A percentile compares a stretch with the other conserved stretches of the same genome.
Conservation (phyloP, 352 stramenopile genomes). For the Aphanomyces astaci region DNA sequence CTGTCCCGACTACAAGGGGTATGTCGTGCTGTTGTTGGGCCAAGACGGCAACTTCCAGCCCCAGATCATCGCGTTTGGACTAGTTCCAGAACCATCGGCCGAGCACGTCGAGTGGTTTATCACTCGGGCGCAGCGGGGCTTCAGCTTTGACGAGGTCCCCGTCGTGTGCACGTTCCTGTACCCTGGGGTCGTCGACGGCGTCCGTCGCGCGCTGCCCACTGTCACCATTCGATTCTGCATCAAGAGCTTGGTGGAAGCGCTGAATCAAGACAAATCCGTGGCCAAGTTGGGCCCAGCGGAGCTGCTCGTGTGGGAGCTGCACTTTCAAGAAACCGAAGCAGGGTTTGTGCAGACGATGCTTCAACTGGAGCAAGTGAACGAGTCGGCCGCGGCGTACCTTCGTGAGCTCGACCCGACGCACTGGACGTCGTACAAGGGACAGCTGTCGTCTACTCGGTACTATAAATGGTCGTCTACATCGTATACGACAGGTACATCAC, state of each 20-base stretch:
- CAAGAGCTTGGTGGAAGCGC: conserved; percentile 53
- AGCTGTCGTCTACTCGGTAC: conserved; percentile 37
- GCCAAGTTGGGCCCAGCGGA: conserved; percentile 48
- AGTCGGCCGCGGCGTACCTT: conserved; percentile 45
- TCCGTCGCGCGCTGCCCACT: conserved; percentile 41
- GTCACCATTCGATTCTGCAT: conserved; percentile 70
- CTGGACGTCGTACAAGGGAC: conserved; percentile 57
- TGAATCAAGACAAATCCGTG: conserved; percentile 70
- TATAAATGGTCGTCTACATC: conserved; percentile 65
- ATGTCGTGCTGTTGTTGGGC: conserved; percentile 47
- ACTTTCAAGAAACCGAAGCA: conserved; percentile 48
- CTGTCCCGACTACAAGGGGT: conserved; percentile 61
- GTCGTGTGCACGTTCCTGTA: conserved; percentile 57
- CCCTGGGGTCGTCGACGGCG: conserved; percentile 45
- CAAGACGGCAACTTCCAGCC: conserved; percentile 64
- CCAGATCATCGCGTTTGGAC: conserved; percentile 56
- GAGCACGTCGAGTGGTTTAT: conserved; percentile 77
- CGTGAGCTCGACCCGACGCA: conserved; percentile 50
- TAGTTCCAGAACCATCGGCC: conserved; percentile 53
- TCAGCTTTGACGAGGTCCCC: conserved; percentile 40
- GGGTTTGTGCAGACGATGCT: conserved; percentile 42
- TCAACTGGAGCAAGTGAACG: conserved; percentile 48
- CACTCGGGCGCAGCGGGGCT: conserved; percentile 39
- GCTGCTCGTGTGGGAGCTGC: conserved; percentile 54
- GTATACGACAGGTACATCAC: conserved; percentile 32